Base-by-base conservation (phyloP, 2,329 filamentous ascomycete genomes). In the Aphanocladium album region DNA sequence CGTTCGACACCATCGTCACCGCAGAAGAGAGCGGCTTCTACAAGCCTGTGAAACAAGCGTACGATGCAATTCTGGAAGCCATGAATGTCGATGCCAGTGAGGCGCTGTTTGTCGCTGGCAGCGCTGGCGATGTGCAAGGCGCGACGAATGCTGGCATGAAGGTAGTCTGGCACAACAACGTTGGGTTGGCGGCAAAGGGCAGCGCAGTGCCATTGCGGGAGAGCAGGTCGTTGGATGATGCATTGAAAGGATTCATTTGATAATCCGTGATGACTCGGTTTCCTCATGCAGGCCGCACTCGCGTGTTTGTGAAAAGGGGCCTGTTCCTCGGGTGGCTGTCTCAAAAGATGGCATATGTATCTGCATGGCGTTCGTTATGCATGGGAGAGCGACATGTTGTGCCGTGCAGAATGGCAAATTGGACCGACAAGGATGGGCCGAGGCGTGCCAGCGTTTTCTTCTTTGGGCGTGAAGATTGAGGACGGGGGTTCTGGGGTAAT, bases 1-100 rank as follows among this genome's bases (percentile, higher is more conserved):
- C 51, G 1, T 76, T 76, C 27, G 71, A 76, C 39, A 65, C 66
- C 2, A 67, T 71, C 4, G 57, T 76, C 4, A 75, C 74, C 1
- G 76, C 74, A 0, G 74, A 77, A 57, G 73, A 77, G 59, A 72
- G 67, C 16, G 73, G 74, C 2, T 76, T 71, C 57, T 77, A 77
- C 57, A 76, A 77, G 58, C 75, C 75, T 1, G 64, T 66, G 2
- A 60, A 57, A 8, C 60, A 69, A 39, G 71, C 76, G 1, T 77
- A 77, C 52, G 46, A 66, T 3, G 68, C 65, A 4, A 67, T 74
- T 4, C 60, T 77, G 3, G 61, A 63, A 1, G 52, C 37, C 16
- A 61, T 76, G 46, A 68, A 65, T 0, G 62, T 75, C 0, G 61
- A 64, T 0, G 64, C 68, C 0, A 41, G 60, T 1, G 70, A 75